These are phyloP conservation scores for Aspergillus taichungensis DNA, from an alignment of 495 filamentous ascomycete genomes.

Conservation along the genomic window DNA sequence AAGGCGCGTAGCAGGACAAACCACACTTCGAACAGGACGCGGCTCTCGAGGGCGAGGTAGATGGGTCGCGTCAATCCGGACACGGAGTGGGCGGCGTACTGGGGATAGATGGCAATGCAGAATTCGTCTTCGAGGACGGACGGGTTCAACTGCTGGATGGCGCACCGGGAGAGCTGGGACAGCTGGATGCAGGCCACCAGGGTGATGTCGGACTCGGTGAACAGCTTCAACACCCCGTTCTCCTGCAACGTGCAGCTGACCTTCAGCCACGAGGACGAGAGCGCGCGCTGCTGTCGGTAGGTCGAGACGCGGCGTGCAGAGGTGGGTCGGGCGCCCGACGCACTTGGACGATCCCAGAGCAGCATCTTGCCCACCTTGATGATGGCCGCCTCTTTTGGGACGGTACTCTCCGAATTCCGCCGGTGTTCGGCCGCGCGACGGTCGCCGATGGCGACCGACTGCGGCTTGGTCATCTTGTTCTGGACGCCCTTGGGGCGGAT, in stretches of 20 bases:
- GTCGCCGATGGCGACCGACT: constrained; percentile 41
- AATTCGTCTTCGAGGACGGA: constrained; percentile 93
- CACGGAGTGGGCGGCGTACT: constrained; percentile 61
- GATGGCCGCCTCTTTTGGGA: constrained; percentile 71
- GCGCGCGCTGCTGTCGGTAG: constrained; percentile 46
- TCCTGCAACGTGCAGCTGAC: constrained; percentile 92
- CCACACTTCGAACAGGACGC: constrained; percentile 93
- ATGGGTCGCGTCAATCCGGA: constrained; percentile 36
- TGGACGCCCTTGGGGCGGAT: constrained; percentile 65
- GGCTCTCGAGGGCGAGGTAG: constrained; percentile 79
- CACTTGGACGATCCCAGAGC: constrained; percentile 63
- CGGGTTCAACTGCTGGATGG: constrained; percentile 78
- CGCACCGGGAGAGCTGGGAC: constrained; percentile 79
- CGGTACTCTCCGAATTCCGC: constrained; percentile 52
- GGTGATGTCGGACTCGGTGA: constrained; percentile 70
- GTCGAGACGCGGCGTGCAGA: constrained; percentile 38
- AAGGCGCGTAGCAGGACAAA: constrained; percentile 89
- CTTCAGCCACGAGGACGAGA: constrained; percentile 62
- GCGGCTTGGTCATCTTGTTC: constrained; percentile 66
- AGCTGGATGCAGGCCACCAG: constrained; percentile 77
- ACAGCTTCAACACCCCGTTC: constrained; percentile 89
- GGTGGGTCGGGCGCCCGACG: constrained; percentile 32
- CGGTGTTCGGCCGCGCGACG: constrained; percentile 44
- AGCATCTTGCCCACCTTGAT: constrained; percentile 96
- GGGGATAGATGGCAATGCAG: constrained; percentile 85